These are phyloP conservation scores for Serendipita sp. DNA, from an alignment of 768 basidiomycete genomes.

Conservation along the genomic window DNA sequence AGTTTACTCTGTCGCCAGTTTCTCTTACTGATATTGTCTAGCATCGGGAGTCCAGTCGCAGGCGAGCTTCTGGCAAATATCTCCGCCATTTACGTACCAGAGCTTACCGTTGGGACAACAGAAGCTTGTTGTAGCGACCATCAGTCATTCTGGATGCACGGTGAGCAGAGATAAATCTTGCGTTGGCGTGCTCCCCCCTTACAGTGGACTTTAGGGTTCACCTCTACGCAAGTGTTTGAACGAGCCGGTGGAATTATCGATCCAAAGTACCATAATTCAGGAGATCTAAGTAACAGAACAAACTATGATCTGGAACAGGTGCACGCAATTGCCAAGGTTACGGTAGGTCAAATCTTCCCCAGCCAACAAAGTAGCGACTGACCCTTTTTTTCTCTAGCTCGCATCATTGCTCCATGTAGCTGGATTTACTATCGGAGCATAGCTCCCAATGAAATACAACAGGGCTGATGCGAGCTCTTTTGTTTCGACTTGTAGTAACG, in stretches of 20 bases:
- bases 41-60: slow-evolving; percentile 66
- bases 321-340: slow-evolving; percentile 72
- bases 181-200: slow-evolving; percentile 31
- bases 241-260: slow-evolving; percentile 73
- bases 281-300: slow-evolving; percentile 61
- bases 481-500: too few relatives aligned
- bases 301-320: slow-evolving; percentile 78
- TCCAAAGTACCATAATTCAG: slow-evolving; percentile 76
- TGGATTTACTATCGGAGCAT: not conserved
- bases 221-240: slow-evolving; percentile 78
- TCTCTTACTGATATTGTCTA: slow-evolving; percentile 18
- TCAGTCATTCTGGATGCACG: slow-evolving; percentile 30
- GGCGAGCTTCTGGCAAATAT: slow-evolving; percentile 59
- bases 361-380: not conserved
- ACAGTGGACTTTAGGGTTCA: slow-evolving; percentile 66
- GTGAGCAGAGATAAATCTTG: not conserved
- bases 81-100: slow-evolving; percentile 66
- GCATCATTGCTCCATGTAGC: not conserved
- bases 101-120: slow-evolving; percentile 53
- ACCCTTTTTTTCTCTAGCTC: not conserved
- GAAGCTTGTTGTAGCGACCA: slow-evolving; percentile 86
- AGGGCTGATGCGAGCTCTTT: not conserved
- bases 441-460: not conserved
- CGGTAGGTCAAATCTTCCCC: slow-evolving; percentile 29
- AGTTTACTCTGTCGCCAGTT: too few relatives aligned